These are phyloP conservation scores for Podospora pseudoanserina DNA, from an alignment of 495 filamentous ascomycete species.

Conservation along the genomic window DNA sequence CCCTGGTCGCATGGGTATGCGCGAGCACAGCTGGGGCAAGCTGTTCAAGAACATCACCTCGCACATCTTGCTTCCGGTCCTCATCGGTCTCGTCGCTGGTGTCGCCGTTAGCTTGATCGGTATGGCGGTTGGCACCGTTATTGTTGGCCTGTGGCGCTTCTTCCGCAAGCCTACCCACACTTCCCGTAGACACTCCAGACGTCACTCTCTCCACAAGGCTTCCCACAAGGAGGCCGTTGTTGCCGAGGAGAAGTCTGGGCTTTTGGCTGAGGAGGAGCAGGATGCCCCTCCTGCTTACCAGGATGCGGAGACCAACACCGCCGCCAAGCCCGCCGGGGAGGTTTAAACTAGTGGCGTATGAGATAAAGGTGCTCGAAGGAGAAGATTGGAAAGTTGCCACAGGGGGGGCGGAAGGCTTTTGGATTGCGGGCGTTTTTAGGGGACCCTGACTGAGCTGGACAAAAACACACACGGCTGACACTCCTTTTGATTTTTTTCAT, in stretches of 20 bases:
- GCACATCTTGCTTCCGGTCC: slow-evolving; percentile 50
- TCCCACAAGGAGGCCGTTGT: slow-evolving; percentile 29
- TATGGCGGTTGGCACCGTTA: slow-evolving; percentile 48
- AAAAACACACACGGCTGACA: neutral
- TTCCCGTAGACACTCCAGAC: slow-evolving; percentile 23
- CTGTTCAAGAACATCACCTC: slow-evolving; percentile 45
- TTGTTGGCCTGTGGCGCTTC: slow-evolving; percentile 45
- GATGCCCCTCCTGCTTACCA: slow-evolving; percentile 42
- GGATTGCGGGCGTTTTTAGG: neutral
- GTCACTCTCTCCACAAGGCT: slow-evolving; percentile 31
- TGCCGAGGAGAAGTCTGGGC: slow-evolving; percentile 40
- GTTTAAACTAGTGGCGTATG: neutral
- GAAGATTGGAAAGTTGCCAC: neutral
- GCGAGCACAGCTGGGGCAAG: slow-evolving; percentile 38
- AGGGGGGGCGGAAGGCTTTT: neutral
- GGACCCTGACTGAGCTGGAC: neutral
- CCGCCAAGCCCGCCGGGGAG: neutral
- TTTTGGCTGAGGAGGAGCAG: slow-evolving; percentile 36
- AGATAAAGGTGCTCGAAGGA: neutral
- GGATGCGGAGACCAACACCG: slow-evolving; percentile 17
- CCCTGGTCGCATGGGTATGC: neutral
- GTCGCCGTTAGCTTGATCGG: slow-evolving; percentile 52
- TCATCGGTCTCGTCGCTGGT: slow-evolving; percentile 52
- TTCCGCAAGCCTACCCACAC: slow-evolving; percentile 26
- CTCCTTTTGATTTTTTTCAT: neutral